phyloP scores from a whole-genome alignment of 768 basidiomycete genomes.

The Mycena alexandri region DNA sequence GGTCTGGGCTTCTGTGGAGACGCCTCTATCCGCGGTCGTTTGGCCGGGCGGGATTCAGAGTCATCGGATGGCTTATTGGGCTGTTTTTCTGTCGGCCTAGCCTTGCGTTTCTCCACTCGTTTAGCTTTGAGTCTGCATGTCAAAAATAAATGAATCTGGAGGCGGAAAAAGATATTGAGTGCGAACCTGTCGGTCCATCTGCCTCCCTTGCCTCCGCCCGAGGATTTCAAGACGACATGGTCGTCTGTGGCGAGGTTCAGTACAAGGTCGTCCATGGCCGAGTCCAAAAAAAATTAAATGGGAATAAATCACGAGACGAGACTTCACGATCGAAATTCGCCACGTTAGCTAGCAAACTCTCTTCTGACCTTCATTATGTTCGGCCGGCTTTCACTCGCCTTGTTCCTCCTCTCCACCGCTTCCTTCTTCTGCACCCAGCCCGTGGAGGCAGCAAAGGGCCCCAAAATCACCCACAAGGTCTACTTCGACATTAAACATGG shows the following conservation, averaged over 20 bases:
- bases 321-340: constrained; percentile 20
- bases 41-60: constrained; percentile 54
- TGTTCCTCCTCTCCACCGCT: constrained; percentile 72
- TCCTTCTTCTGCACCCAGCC: constrained; percentile 80
- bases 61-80: constrained; percentile 42
- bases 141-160: constrained; percentile 37
- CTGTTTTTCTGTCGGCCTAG: constrained; percentile 49
- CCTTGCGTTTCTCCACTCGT: constrained; percentile 74
- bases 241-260: constrained; percentile 73
- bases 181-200: constrained; percentile 83
- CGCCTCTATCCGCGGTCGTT: constrained; percentile 58
- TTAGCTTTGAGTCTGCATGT: constrained; percentile 77
- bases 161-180: constrained; percentile 20
- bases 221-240: constrained; percentile 39
- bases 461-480: constrained; percentile 91
- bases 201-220: constrained; percentile 57
- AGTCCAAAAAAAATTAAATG: constrained; percentile 1
- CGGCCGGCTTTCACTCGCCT: constrained; percentile 69
- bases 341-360: constrained; percentile 30
- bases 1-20: constrained; percentile 32
- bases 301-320: background rate
- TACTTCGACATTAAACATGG: constrained; percentile 97
- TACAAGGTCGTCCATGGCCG: constrained; percentile 67
- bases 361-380: constrained; percentile 62
- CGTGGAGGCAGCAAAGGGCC: constrained; percentile 87